Conservation (phyloP, 208 protist species). For the Wallacemonas sp. region DNA sequence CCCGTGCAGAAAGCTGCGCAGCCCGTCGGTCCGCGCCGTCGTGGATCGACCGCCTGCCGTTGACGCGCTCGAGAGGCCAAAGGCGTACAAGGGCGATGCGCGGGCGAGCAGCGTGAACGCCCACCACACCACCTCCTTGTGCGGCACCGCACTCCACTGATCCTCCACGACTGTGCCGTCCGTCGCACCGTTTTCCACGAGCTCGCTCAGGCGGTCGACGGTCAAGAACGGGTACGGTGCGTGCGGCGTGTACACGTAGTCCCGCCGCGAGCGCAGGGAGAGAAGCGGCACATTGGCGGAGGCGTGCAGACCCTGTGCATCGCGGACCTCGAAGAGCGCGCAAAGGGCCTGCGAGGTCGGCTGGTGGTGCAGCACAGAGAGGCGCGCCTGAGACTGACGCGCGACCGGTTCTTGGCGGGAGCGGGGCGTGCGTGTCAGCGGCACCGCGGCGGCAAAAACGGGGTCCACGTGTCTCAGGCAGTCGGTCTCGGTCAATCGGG, state of each 20-base stretch:
- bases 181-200: not conserved
- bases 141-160: not conserved
- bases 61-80: not conserved
- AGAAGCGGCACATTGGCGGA: not conserved
- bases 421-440: not conserved
- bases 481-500: not conserved
- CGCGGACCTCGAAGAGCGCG: not conserved
- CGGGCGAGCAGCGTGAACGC: not conserved
- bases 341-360: not conserved
- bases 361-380: constrained; percentile 1
- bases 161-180: not conserved
- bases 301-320: not conserved
- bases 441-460: not conserved
- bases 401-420: not conserved
- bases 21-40: not conserved
- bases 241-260: constrained; percentile 15
- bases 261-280: constrained; percentile 9
- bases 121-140: not conserved
- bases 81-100: not conserved
- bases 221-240: constrained; percentile 5
- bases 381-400: not conserved
- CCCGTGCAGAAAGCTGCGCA: constrained; percentile 3
- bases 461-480: not conserved
- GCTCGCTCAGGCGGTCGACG: not conserved
- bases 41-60: not conserved